A percentile compares a stretch with the other conserved stretches of the same genome.
phyloP scores from a whole-genome alignment of 129 eudicot genomes.

The Flaveria trinervia region DNA sequence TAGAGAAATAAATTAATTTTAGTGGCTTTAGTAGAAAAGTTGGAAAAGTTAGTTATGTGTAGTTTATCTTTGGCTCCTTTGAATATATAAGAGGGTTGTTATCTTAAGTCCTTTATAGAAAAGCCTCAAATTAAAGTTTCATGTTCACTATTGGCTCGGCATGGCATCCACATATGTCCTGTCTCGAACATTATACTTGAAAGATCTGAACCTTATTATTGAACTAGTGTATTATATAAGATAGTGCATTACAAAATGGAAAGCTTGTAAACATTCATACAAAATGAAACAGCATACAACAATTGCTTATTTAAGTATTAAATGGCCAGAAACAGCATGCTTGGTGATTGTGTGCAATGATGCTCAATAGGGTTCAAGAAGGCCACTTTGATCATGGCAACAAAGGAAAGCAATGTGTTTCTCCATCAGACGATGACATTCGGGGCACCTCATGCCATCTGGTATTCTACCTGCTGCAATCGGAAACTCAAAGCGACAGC shows the following conservation, averaged over 20 bases:
- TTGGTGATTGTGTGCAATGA: not conserved
- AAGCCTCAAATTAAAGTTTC: no score
- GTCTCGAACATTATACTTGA: no score
- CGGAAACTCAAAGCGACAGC: slow-evolving; percentile 60
- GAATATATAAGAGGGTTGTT: no score
- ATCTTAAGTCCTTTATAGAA: no score
- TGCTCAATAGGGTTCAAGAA: slow-evolving; percentile 28
- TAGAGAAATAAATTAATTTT: no score
- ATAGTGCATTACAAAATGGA: not conserved
- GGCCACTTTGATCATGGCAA: slow-evolving; percentile 55
- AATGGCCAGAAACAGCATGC: slow-evolving; percentile 10
- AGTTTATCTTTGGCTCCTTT: no score
- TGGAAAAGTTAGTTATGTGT: no score
- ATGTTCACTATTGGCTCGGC: no score
- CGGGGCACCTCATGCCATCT: slow-evolving; percentile 63
- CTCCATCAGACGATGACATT: slow-evolving; percentile 69
- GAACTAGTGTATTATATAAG: no score
- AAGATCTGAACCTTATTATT: no score
- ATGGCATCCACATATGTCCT: no score
- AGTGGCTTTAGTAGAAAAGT: no score
- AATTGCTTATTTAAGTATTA: slow-evolving; percentile 24
- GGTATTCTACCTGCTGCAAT: slow-evolving; percentile 56
- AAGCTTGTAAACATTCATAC: not conserved
- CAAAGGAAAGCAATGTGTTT: slow-evolving; percentile 60
- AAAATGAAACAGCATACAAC: slow-evolving; percentile 17